These are phyloP conservation scores for Boletus subcaerulescens DNA, from an alignment of 768 basidiomycete species.

Conservation along the genomic window DNA sequence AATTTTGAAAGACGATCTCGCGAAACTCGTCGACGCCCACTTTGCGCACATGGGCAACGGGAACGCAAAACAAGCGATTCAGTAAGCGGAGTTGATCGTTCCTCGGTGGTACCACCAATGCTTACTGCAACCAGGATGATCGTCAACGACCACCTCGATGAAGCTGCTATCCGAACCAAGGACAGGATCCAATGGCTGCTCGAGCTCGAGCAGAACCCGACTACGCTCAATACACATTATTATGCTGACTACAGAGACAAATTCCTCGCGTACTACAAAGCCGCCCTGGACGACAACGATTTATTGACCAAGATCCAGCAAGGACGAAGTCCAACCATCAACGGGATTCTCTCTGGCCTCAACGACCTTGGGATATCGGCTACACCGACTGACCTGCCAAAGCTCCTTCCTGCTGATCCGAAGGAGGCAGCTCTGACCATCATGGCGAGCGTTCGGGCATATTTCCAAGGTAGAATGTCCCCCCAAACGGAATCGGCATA, in stretches of 20 bases:
- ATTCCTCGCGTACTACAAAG: constrained; percentile 50
- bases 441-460: constrained; percentile 71
- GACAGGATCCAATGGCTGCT: constrained; percentile 48
- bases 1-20: constrained; percentile 39
- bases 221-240: constrained; percentile 52
- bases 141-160: constrained; percentile 48
- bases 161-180: constrained; percentile 38
- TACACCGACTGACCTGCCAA: constrained; percentile 43
- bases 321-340: constrained; percentile 17
- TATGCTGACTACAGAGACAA: constrained; percentile 47
- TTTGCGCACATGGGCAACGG: constrained; percentile 56
- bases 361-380: constrained; percentile 28
- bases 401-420: constrained; percentile 47
- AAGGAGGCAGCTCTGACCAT: constrained; percentile 57
- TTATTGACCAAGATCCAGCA: constrained; percentile 8
- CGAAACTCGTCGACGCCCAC: constrained; percentile 43
- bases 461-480: constrained; percentile 62
- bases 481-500: not conserved
- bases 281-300: constrained; percentile 10
- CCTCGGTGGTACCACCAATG: not conserved
- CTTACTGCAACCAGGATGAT: constrained; percentile 37
- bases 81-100: constrained; percentile 28
- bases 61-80: constrained; percentile 46
- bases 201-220: constrained; percentile 46
- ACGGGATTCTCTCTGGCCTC: constrained; percentile 24